These are phyloP conservation scores for Magnolia changhungtana DNA, from an alignment of 164 flowering plant genomes.

Conservation along the genomic window DNA sequence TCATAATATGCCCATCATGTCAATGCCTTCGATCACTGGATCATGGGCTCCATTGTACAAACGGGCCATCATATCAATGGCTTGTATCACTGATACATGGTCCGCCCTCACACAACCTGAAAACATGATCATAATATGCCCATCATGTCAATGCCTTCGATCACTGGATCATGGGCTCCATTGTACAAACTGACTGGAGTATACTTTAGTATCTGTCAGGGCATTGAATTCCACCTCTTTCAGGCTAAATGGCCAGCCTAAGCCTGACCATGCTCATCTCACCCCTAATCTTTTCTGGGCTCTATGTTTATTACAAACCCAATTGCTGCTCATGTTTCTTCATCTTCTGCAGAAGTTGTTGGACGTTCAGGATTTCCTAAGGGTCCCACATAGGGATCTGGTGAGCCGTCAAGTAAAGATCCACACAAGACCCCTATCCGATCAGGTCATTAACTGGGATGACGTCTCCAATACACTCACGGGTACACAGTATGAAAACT, in stretches of 20 bases:
- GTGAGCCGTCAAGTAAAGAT: constrained; percentile 86
- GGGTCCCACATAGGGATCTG: constrained; percentile 55
- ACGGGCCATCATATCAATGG: neutral
- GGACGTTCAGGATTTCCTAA: constrained; percentile 63
- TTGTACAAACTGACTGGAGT: neutral
- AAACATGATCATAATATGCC: neutral
- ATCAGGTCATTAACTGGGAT: constrained; percentile 74
- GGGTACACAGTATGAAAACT: constrained; percentile 64
- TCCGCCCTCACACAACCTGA: neutral
- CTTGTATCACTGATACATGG: neutral
- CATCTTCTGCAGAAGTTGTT: constrained; percentile 52
- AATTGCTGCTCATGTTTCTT: neutral
- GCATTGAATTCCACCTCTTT: neutral
- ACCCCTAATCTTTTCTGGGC: neutral
- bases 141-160: neutral
- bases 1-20: neutral
- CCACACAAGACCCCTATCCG: constrained; percentile 68
- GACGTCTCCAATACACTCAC: constrained; percentile 56
- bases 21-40: neutral
- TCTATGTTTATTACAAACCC: neutral
- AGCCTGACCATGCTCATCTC: neutral
- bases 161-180: neutral
- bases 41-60: too few relatives aligned
- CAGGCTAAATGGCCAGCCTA: too few relatives aligned
- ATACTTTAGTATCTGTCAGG: neutral